Evolutionary conservation across 2,329 filamentous ascomycete genomes (phyloP), one percentile per base, ranked within the genome.

Genomic region (Calonectria pauciramosa): DNA sequence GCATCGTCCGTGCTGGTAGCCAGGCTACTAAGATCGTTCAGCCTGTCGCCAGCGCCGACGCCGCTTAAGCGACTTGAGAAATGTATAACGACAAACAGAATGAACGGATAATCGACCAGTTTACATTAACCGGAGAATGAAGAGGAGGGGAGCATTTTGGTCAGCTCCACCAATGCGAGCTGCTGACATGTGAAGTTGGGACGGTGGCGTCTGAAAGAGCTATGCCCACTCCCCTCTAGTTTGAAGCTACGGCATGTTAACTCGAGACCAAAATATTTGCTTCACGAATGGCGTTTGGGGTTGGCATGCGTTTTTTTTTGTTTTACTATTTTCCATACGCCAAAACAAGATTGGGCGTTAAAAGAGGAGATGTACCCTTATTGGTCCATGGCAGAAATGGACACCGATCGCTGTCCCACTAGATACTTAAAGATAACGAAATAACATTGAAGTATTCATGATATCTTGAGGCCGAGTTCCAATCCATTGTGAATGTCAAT

Each of bases 21-120:
- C 96, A 98, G 87, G 91, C 95, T 74, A 98, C 96, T 80, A 95
- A 95, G 86, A 91, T 97, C 67, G 88, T 92, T 26, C 92, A 95
- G 84, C 95, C 96, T 56, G 91, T 95, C 70, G 92, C 93, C 76
- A 96, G 93, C 80, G 96, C 96, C 74, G 95, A 95, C 86, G 95
- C 96, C 77, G 96, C 96, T 82, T 96, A 83, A 86, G 74, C 65
- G 38, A 54, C 44, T 38, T 16, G 14, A 66, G 44, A 44, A 23
- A 51, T 51, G 52, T 65, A 74, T 72, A 73, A 77, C 66, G 76
- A 80, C 14, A 65, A 65, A 74, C 59, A 75, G 71, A 71, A 78
- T 56, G 59, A 76, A 75, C n/a, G 60, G 73, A 76, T 79, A 78
- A 80, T 73, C 28, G 74, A 72, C 36, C 64, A 65, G 76, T 73